A percentile compares a stretch with the other conserved stretches of the same genome.
Evolutionary conservation across 768 basidiomycete genomes (phyloP).

Genomic region (Trametes villosa): DNA sequence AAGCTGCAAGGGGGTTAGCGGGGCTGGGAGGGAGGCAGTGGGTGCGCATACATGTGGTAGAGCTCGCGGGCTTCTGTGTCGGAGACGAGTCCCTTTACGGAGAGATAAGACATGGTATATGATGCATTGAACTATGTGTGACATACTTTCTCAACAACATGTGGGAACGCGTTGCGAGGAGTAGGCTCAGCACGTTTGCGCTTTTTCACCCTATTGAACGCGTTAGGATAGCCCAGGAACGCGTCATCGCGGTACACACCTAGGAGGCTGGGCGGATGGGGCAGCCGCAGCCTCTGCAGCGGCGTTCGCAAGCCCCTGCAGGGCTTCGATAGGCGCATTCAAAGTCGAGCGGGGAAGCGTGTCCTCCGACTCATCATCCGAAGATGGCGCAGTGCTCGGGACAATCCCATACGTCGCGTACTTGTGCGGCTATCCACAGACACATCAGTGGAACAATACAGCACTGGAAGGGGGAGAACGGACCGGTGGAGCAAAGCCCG

Average conservation of each 20-base stretch:
- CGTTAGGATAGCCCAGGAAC: background rate
- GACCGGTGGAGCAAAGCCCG: constrained; percentile 91
- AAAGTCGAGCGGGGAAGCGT: constrained; percentile 81
- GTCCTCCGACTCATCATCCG: constrained; percentile 92
- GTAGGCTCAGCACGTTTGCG: constrained; percentile 84
- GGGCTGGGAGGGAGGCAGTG: constrained; percentile 8
- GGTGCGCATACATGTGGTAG: constrained; percentile 69
- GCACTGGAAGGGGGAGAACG: constrained; percentile 33
- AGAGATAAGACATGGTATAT: background rate
- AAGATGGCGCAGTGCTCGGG: constrained; percentile 80
- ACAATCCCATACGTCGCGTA: constrained; percentile 92
- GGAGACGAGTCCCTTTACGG: constrained; percentile 73
- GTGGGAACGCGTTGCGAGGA: constrained; percentile 84
- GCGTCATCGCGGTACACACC: constrained; percentile 41
- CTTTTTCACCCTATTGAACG: constrained; percentile 67
- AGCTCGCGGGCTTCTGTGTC: constrained; percentile 89
- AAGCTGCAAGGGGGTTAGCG: constrained; percentile 42
- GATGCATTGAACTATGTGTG: background rate
- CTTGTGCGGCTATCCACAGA: constrained; percentile 69
- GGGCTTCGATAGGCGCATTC: constrained; percentile 91
- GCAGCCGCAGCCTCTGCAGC: constrained; percentile 91
- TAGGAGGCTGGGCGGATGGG: constrained; percentile 64
- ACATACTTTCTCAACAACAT: constrained; percentile 82
- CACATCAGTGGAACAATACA: constrained; percentile 25
- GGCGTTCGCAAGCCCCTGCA: constrained; percentile 93